These are phyloP conservation scores for Glebionis coronaria DNA, from an alignment of 129 eudicot species.

Conservation along the genomic window DNA sequence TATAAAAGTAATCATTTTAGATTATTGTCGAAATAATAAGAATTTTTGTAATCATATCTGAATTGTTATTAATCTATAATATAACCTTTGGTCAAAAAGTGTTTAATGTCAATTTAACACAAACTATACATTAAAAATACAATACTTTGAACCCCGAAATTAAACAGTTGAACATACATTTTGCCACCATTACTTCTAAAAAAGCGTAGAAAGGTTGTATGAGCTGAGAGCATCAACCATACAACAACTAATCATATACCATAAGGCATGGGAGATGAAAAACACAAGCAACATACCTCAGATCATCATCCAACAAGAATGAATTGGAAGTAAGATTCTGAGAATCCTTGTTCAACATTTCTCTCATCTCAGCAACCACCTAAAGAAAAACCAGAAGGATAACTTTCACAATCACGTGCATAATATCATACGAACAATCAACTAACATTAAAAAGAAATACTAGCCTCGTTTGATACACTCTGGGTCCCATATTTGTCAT, in stretches of 20 bases:
- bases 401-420: conserved; percentile 6
- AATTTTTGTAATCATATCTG: not conserved
- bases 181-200: too few species aligned
- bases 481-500: conserved; percentile 98
- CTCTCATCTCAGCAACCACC: conserved; percentile 98
- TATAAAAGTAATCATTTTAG: not conserved
- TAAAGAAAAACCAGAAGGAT: conserved; percentile 43
- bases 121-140: too few species aligned
- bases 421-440: not conserved
- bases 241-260: too few species aligned
- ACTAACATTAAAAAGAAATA: not conserved
- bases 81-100: not conserved
- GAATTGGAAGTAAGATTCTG: conserved; percentile 94
- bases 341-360: conserved; percentile 77
- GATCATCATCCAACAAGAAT: conserved; percentile 92
- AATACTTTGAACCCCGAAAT: too few species aligned
- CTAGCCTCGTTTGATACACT: conserved; percentile 95
- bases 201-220: too few species aligned
- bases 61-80: not conserved
- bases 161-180: too few species aligned
- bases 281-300: conserved; percentile 50
- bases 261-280: not conserved
- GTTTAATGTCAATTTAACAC: too few species aligned
- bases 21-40: not conserved
- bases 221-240: too few species aligned